Evolutionary conservation across 176 grass and related monocot species (phyloP).

Genomic region (Paspalum vaginatum): DNA sequence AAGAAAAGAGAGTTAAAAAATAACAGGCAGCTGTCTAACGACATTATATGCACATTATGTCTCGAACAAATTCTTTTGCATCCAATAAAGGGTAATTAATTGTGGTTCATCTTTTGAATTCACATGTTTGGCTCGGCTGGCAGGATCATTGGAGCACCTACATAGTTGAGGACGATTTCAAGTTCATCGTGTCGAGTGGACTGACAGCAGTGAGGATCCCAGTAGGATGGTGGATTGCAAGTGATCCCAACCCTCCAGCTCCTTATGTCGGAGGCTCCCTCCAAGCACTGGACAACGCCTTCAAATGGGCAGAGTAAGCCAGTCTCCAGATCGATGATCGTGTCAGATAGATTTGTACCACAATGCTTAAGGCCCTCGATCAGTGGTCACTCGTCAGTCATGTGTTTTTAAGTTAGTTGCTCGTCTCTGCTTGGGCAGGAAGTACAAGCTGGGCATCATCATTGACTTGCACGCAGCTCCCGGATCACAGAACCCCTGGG

Average conservation of each 20-base stretch:
- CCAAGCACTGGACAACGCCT: slow-evolving; percentile 64
- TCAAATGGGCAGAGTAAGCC: slow-evolving; percentile 77
- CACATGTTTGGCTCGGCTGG: slow-evolving; percentile 29
- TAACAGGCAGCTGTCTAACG: too few species aligned
- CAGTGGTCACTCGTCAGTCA: too few species aligned
- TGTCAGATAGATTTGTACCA: too few species aligned
- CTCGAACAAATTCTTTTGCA: too few species aligned
- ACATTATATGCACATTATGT: too few species aligned
- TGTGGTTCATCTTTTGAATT: not conserved
- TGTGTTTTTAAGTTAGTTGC: not conserved
- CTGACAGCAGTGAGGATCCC: slow-evolving; percentile 67
- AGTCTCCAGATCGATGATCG: not conserved
- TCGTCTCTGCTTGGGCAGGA: slow-evolving; percentile 8
- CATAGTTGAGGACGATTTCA: slow-evolving; percentile 65
- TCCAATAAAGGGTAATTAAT: not conserved
- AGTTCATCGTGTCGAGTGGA: slow-evolving; percentile 39
- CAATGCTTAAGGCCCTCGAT: too few species aligned
- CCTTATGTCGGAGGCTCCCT: slow-evolving; percentile 71
- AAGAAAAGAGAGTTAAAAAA: too few species aligned
- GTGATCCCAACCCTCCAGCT: slow-evolving; percentile 49
- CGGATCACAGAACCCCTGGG: slow-evolving; percentile 61
- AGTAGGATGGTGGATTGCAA: slow-evolving; percentile 77
- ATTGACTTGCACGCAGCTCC: slow-evolving; percentile 68
- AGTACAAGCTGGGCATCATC: slow-evolving; percentile 56
- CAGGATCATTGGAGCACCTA: slow-evolving; percentile 70